Base-by-base conservation (phyloP, 371 early-diverging fungal species). In the Mortierella sp. region DNA sequence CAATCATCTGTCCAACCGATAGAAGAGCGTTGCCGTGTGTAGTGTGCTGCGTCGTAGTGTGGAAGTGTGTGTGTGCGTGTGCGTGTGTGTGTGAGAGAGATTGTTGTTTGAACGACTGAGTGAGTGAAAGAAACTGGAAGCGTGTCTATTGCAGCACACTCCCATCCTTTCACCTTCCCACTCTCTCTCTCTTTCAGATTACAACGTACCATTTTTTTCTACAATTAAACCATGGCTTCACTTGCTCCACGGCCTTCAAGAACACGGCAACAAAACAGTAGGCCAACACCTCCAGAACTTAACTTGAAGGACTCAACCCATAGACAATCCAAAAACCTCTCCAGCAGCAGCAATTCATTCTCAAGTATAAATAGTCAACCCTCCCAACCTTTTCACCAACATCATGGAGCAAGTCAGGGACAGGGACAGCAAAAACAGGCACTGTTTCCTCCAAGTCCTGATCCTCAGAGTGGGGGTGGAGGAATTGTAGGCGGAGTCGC, bases 311-410 rank as follows among this genome's bases (percentile, higher is more conserved):
- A 67, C 40, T 59, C 50, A 33, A 72, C 22, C 8, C 65, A 58
- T 8, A 61, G 65, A 22, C 59, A 57, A 33, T 62, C 66, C 28
- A 66, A 65, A 38, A 74, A 68, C 11, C 60, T 75, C 33, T 81
- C 81, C 63, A 67, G 53, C 48, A 71, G 69, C 48, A 71, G 65
- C 62, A 79, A 63, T 38, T 70, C 68, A 2, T 67, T 58, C 22
- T 67, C 74, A 15, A 79, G 74, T 59, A 38, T 70, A 60, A 69
- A 69, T 38, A 78, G 78, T 58, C 67, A 62, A 43, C 69, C 68
- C 32, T 58, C 72, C 32, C 69, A 45, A 21, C 67, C 59, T 32
- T 58, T 48, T 10, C 65, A 32, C 48, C 53, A 47, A 13, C 65
- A 48, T 7, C 58, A 67, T 65, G 67, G 58, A 50, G 16, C 22